Conservation (phyloP, 371 early-diverging fungal genomes). For the Mortierella sp. region DNA sequence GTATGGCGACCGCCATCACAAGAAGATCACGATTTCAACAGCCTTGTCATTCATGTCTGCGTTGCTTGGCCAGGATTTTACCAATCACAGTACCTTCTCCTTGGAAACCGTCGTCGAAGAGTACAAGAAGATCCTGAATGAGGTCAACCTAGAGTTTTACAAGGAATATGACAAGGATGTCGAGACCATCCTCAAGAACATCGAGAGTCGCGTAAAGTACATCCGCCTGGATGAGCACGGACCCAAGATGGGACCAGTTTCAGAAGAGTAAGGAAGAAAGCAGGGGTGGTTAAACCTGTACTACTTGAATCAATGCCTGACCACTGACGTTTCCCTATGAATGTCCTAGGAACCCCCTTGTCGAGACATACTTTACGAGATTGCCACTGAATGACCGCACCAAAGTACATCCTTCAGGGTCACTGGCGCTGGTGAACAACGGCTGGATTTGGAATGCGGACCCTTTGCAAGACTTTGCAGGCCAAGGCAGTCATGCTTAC, state of each 20-base stretch:
- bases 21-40: conserved; percentile 49
- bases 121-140: conserved; percentile 72
- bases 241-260: conserved; percentile 65
- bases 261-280: conserved; percentile 55
- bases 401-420: conserved; percentile 63
- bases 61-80: conserved; percentile 22
- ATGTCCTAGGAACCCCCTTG: conserved; percentile 73
- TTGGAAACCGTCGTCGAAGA: conserved; percentile 49
- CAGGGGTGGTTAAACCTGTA: neutral
- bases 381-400: conserved; percentile 59
- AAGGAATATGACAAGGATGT: conserved; percentile 87
- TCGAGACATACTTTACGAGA: conserved; percentile 93
- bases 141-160: conserved; percentile 87
- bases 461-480: conserved; percentile 93
- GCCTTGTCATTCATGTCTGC: conserved; percentile 55
- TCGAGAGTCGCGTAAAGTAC: conserved; percentile 82
- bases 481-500: conserved; percentile 86
- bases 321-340: neutral
- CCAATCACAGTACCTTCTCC: conserved; percentile 3
- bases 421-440: conserved; percentile 88
- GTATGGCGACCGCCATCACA: conserved; percentile 47
- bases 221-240: conserved; percentile 84
- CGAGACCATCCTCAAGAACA: conserved; percentile 74
- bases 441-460: conserved; percentile 99
- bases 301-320: neutral